Percentiles rank a stretch among this genome's conserved stretches.
Conservation (phyloP, 208 protist species). For the Angomonas deanei region DNA sequence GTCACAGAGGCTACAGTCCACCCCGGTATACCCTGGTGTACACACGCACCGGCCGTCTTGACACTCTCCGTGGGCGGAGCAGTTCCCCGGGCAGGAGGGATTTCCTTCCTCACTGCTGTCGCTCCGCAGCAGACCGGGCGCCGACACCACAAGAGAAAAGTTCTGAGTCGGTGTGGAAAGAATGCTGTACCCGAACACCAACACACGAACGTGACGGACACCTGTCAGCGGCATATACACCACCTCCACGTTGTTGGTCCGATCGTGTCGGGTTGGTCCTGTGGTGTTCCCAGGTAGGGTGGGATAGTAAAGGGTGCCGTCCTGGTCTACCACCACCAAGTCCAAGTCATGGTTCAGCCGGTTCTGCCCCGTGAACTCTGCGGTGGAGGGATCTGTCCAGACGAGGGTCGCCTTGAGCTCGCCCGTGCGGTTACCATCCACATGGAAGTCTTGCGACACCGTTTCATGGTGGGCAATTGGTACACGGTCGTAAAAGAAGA, state of each 20-base stretch:
- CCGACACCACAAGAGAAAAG: conserved; percentile 60
- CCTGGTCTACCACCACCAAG: conserved; percentile 51
- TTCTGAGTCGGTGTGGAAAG: conserved; percentile 24
- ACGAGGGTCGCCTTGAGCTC: conserved; percentile 61
- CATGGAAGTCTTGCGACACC: conserved; percentile 19
- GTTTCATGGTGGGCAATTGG: conserved; percentile 13
- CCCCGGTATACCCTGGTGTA: conserved; percentile 21
- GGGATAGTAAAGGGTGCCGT: conserved; percentile 32
- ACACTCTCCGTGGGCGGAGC: conserved; percentile 44
- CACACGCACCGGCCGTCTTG: conserved; percentile 47
- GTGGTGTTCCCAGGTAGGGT: conserved; percentile 5
- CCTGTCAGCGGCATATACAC: conserved; percentile 24
- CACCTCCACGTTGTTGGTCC: conserved; percentile 52
- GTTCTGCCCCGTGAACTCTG: conserved; percentile 40
- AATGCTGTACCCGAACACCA: conserved; percentile 48
- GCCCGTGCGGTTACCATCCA: neutral
- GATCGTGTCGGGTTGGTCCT: conserved; percentile 16
- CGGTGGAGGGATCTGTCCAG: conserved; percentile 72
- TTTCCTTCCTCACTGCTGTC: conserved; percentile 2
- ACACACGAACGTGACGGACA: conserved; percentile 34
- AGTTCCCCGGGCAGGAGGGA: conserved; percentile 38
- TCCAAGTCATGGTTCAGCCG: conserved; percentile 83
- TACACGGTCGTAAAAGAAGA: conserved; percentile 16
- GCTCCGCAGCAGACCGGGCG: conserved; percentile 32
- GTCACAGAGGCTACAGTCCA: conserved; percentile 74